These are phyloP conservation scores for Cydonia oblonga DNA, from an alignment of 331 rosid genomes.

Conservation along the genomic window DNA sequence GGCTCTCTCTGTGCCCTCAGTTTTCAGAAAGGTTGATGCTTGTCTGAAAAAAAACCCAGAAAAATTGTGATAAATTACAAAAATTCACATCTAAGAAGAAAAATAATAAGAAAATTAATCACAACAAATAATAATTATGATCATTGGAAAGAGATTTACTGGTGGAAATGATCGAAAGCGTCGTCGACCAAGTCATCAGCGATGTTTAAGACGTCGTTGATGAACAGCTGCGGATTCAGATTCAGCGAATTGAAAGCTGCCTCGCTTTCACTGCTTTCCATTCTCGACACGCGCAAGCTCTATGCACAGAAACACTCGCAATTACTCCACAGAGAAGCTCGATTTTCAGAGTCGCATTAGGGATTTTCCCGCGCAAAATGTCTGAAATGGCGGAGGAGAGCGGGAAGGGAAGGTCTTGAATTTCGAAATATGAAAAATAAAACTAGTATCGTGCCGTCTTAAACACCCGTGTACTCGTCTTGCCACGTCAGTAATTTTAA, in stretches of 20 bases:
- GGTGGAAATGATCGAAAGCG: slow-evolving; percentile 51
- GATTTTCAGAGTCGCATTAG: neutral
- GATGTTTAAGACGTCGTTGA: slow-evolving; percentile 57
- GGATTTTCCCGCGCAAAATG: neutral
- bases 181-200: slow-evolving; percentile 52
- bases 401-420: neutral
- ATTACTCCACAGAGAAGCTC: neutral
- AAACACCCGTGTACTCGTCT: no score
- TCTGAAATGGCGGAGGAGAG: neutral
- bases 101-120: no score
- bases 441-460: no score
- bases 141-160: slow-evolving; percentile 21
- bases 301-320: neutral
- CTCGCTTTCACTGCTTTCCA: slow-evolving; percentile 67
- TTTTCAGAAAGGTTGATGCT: slow-evolving; percentile 36
- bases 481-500: no score
- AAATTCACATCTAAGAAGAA: neutral
- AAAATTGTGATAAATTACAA: neutral
- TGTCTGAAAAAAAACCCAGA: slow-evolving; percentile 32
- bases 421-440: neutral
- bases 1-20: slow-evolving; percentile 39
- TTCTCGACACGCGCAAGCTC: neutral
- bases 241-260: slow-evolving; percentile 47
- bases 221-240: slow-evolving; percentile 68
- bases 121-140: no score